Base-by-base conservation (phyloP, 768 basidiomycete genomes). In the Trametes cingulata region DNA sequence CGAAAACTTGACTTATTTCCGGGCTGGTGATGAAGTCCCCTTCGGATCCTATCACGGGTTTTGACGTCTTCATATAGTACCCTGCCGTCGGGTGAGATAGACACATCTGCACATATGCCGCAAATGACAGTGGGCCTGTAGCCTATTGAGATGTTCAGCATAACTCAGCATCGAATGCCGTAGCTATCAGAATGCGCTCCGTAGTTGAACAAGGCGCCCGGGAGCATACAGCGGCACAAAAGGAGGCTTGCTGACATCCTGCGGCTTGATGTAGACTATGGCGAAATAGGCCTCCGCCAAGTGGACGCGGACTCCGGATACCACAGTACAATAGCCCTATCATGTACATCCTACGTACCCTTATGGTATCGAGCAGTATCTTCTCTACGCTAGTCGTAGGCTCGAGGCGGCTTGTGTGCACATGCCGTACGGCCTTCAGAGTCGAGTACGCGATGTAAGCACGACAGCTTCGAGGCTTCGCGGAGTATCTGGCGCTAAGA, bases 1-100 rank as follows among this genome's bases (percentile, higher is more conserved):
- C 97, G 71, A 98, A 98, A 0, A 92, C 85, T 71, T 98, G 95
- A 67, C 86, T 91, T 53, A 99, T 98, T 73, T 99, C 97, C 1
- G 96, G 97, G 66, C 91, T 94, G 12, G 97, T 99, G 20, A 91
- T 89, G 69, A 98, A 99, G 77, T 99, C 97, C 6, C 97, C 97
- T 41, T 80, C 78, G 0, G 84, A 63, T 13, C 97, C 97, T 68
- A 99, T 93, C 2, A 98, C 88, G 42, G 84, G 79, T 58, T 91
- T 80, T 14, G 78, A 68, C 0, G 83, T 74, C 37, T 86, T 88
- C 78, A 90, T 92, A 77, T 98, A 98, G 75, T 98, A 99, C 1
- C 97, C 97, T 54, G 93, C 78, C 0, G 83, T 88, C 1, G 95
- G 94, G 75, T 98, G 95, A 0, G 87, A 82, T 4, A 98, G 83